Base-by-base conservation (phyloP, 2,329 filamentous ascomycete species). In the Canariomyces notabilis region DNA sequence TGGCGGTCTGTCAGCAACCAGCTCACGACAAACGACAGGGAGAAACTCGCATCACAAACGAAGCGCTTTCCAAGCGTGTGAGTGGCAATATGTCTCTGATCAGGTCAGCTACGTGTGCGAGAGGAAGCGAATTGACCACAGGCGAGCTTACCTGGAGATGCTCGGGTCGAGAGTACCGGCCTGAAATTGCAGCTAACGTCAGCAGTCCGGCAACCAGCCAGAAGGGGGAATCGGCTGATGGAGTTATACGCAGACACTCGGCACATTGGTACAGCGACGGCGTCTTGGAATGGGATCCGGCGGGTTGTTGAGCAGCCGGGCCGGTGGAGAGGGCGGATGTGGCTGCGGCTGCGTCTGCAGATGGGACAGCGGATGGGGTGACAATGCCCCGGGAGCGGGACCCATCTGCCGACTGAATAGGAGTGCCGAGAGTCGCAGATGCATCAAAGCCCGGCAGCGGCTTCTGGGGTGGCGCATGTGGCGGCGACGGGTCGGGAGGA, bases 31-130 rank as follows among this genome's bases (percentile, higher is more conserved):
- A 6, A 5, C 21, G 15, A 31, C 20, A 11, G 22, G 19, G 18
- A 16, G 18, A 31, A 38, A 56, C 56, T 16, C 51, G 56, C 60
- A 45, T 64, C 61, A 52, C 73, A 75, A 15, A 64, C 58, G 55
- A 76, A 76, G 22, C 73, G 68, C 40, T 74, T 72, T 5, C 73
- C 73, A 6, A 75, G 63, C 2, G 72, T 75, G 52, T 76, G 73
- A 3, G 71, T 72, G 52, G 73, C 70, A 31, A 75, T 72, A 55
- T 76, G 73, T 20, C 73, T 64, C 44, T 59, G 29, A 14, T 26
- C 15, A 18, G 4, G 45, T 53, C 32, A 51, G 50, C 14, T n/a
- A n/a, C n/a, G n/a, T n/a, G n/a, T n/a, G n/a, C n/a, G n/a, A n/a
- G n/a, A n/a, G n/a, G n/a, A n/a, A n/a, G n/a, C n/a, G n/a, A n/a